phyloP scores from a whole-genome alignment of 352 stramenopile genomes.

The Phytophthora constricta region DNA sequence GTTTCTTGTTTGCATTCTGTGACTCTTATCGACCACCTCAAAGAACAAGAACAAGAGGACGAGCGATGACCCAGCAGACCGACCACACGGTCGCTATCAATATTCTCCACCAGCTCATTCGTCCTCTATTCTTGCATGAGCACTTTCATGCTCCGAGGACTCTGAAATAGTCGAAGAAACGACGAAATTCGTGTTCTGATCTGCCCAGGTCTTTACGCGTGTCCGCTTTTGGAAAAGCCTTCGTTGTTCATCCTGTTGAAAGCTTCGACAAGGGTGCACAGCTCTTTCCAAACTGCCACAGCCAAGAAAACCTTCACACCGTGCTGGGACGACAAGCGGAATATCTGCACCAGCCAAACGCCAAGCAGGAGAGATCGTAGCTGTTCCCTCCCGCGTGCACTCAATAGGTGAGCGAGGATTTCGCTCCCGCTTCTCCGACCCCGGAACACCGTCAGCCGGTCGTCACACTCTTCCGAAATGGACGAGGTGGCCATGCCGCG shows the following conservation, averaged over 20 bases:
- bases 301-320: slow-evolving; percentile 11
- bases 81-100: slow-evolving; percentile 23
- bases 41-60: not conserved
- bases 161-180: slow-evolving; percentile 33
- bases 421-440: slow-evolving; percentile 47
- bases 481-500: slow-evolving; percentile 57
- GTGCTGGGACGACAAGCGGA: not conserved
- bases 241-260: slow-evolving; percentile 2
- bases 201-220: not conserved
- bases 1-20: not conserved
- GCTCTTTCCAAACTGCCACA: slow-evolving; percentile 16
- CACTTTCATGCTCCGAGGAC: not conserved
- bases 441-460: slow-evolving; percentile 22
- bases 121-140: slow-evolving; percentile 34
- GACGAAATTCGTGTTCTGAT: slow-evolving; percentile 18
- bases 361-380: slow-evolving; percentile 21
- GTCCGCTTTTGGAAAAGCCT: slow-evolving; percentile 3
- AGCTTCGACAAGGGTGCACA: not conserved
- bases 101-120: slow-evolving; percentile 1
- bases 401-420: slow-evolving; percentile 41
- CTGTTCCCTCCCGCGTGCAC: slow-evolving; percentile 5
- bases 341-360: slow-evolving; percentile 7
- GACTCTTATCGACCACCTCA: not conserved
- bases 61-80: not conserved
- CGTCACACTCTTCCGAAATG: slow-evolving; percentile 48